Conservation (phyloP, 139 green algal species). For the Mesotaenium endlicherianum region DNA sequence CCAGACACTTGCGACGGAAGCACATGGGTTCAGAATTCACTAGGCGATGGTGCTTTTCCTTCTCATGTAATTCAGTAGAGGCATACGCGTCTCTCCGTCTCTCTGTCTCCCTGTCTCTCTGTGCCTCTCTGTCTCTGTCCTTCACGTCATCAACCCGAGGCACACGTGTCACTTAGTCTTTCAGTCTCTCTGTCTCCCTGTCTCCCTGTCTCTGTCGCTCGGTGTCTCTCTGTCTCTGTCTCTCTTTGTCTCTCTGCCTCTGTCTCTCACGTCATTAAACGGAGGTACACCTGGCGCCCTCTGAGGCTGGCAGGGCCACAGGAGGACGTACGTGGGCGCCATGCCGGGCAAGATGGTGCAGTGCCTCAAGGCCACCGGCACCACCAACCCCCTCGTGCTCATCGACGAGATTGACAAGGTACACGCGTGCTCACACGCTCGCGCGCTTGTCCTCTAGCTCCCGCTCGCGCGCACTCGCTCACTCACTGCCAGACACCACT, state of each 20-base stretch:
- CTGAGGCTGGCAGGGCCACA: slow-evolving; percentile 65
- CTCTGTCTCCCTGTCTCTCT: neutral
- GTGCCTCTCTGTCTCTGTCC: neutral
- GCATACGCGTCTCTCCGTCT: neutral
- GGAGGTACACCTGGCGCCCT: too few relatives aligned
- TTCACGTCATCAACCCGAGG: too few relatives aligned
- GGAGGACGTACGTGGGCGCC: slow-evolving; percentile 94
- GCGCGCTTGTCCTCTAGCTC: too few relatives aligned
- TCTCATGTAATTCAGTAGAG: neutral
- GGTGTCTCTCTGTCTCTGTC: neutral
- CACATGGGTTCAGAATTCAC: too few relatives aligned
- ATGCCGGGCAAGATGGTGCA: slow-evolving; percentile 96
- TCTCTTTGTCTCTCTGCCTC: too few relatives aligned
- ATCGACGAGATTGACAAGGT: slow-evolving; percentile 99
- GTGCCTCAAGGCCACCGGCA: slow-evolving; percentile 84
- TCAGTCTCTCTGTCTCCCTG: neutral
- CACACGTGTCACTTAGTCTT: neutral
- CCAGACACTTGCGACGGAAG: too few relatives aligned
- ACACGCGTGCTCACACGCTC: too few relatives aligned
- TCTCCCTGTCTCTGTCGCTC: slow-evolving; percentile 4
- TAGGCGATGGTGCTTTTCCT: too few relatives aligned
- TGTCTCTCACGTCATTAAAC: too few relatives aligned
- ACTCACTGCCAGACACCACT: too few relatives aligned
- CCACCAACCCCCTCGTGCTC: slow-evolving; percentile 88
- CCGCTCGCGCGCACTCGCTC: too few relatives aligned